Base-by-base conservation (phyloP, 768 basidiomycete species). In the Kwoniella pini region DNA sequence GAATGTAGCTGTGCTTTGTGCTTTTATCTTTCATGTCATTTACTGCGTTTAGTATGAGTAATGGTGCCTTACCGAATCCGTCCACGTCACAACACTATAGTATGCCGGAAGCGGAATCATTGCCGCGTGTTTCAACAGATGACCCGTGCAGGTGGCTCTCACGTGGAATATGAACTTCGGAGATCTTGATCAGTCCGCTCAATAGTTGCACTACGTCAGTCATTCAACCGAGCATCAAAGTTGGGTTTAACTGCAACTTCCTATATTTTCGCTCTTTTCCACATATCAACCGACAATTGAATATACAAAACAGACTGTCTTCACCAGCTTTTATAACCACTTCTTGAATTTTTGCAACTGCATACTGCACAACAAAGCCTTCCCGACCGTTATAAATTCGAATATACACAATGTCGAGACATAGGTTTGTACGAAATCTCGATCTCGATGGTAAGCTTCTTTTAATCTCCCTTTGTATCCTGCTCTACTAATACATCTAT, bases 401-500 rank as follows among this genome's bases (percentile, higher is more conserved):
- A n/a, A n/a, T n/a, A n/a, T 43, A 21, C 57, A 64, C 54, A 59
- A 92, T 97, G 92, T 97, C 95, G 4, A 84, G 96, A 77, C 96
- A 98, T 80, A 87, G 93, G 74, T 84, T 87, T 79, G 83, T 97
- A 65, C 83, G 89, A 64, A 92, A 93, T 80, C 81, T 98, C 27
- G 86, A 96, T 77, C 81, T 96, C 40, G 81, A 80, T 59, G 80
- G 81, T 80, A 44, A 66, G 77, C 58, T 17, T 0, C 11, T 30
- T 24, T 17, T 1, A 4, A 17, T 50, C 21, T n/a, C 48, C 26
- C 44, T 39, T 31, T 22, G 12, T n/a, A n/a, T 45, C 21, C 33
- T 26, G 1, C n/a, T 27, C 53, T 26, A 4, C n/a, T n/a, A 40
- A 36, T 27, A 9, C 53, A n/a, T 3, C 27, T 39, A 44, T 21